Conservation (phyloP, 768 basidiomycete species). For the Trametes maxima region DNA sequence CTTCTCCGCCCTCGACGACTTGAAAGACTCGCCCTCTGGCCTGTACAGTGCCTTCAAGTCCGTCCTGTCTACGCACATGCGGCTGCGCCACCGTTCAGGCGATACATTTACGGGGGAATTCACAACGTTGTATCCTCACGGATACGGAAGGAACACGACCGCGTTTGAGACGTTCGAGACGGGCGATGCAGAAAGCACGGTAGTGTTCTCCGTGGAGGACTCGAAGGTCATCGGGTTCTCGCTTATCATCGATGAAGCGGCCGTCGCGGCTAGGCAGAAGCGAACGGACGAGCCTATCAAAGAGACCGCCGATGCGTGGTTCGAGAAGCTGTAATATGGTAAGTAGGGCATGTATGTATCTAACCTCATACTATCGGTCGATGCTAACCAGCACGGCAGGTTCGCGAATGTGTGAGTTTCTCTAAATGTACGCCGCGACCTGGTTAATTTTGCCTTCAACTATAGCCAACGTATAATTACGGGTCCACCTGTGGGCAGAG, state of each 20-base stretch:
- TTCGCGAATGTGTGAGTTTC: no score
- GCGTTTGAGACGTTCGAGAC: slow-evolving; percentile 20
- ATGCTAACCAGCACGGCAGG: no score
- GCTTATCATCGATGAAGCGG: slow-evolving; percentile 7
- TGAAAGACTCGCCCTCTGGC: background rate
- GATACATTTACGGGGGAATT: slow-evolving; percentile 28
- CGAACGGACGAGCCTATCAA: background rate
- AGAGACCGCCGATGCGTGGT: slow-evolving; percentile 17
- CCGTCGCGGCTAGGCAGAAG: slow-evolving; percentile 1
- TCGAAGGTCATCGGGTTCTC: slow-evolving; percentile 4
- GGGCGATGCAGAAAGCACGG: slow-evolving; percentile 2
- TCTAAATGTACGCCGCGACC: no score
- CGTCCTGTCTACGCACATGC: slow-evolving; percentile 41
- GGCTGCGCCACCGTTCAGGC: slow-evolving; percentile 26
- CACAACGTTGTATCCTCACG: slow-evolving; percentile 36
- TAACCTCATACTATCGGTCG: no score
- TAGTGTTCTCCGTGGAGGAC: background rate
- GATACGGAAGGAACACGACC: slow-evolving; percentile 36
- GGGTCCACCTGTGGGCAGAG: no score
- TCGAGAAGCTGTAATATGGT: background rate
- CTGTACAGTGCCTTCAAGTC: slow-evolving; percentile 18
- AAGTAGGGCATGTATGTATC: no score
- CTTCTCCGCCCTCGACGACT: slow-evolving; percentile 27
- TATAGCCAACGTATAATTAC: no score
- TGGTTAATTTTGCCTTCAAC: no score